A percentile compares a stretch with the other conserved stretches of the same genome.
These are phyloP conservation scores for Penicillium pulvis DNA, from an alignment of 495 filamentous ascomycete genomes.

Conservation along the genomic window DNA sequence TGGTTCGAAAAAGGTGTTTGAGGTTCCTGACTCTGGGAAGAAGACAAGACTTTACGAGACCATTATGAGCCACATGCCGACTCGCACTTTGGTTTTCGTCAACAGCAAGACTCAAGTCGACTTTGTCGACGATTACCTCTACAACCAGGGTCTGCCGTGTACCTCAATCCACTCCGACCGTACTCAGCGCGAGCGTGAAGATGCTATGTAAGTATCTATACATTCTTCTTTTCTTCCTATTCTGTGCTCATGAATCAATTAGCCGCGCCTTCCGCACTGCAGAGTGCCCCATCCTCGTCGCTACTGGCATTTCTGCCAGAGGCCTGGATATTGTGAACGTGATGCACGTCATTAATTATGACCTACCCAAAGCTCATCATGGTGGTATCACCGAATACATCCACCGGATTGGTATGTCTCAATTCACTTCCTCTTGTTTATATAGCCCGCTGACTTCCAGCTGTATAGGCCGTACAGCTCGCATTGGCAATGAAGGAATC, in stretches of 20 bases:
- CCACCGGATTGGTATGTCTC: slow-evolving; percentile 80
- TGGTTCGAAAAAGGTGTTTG: slow-evolving; percentile 52
- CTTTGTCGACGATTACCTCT: slow-evolving; percentile 83
- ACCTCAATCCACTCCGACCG: slow-evolving; percentile 87
- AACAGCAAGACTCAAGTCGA: slow-evolving; percentile 77
- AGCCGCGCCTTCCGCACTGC: slow-evolving; percentile 81
- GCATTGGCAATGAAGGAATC: slow-evolving; percentile 84
- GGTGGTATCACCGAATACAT: slow-evolving; percentile 95
- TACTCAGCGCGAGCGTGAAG: slow-evolving; percentile 90
- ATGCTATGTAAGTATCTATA: slow-evolving; percentile 68
- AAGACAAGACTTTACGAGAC: slow-evolving; percentile 71
- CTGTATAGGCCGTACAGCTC: slow-evolving; percentile 79
- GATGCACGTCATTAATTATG: slow-evolving; percentile 91
- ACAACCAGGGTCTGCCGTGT: slow-evolving; percentile 72
- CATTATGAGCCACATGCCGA: slow-evolving; percentile 64
- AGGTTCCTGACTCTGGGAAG: slow-evolving; percentile 63
- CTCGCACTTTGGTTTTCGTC: slow-evolving; percentile 89
- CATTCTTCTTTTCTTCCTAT: neutral
- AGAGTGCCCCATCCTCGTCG: slow-evolving; percentile 73
- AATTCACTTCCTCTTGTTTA: neutral
- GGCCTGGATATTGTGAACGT: slow-evolving; percentile 89
- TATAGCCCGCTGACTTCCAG: neutral
- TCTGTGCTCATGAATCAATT: neutral
- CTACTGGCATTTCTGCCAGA: slow-evolving; percentile 82
- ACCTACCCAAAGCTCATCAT: slow-evolving; percentile 66